phyloP scores from a whole-genome alignment of 257 asterid species.

The Cynanchum wilfordii region DNA sequence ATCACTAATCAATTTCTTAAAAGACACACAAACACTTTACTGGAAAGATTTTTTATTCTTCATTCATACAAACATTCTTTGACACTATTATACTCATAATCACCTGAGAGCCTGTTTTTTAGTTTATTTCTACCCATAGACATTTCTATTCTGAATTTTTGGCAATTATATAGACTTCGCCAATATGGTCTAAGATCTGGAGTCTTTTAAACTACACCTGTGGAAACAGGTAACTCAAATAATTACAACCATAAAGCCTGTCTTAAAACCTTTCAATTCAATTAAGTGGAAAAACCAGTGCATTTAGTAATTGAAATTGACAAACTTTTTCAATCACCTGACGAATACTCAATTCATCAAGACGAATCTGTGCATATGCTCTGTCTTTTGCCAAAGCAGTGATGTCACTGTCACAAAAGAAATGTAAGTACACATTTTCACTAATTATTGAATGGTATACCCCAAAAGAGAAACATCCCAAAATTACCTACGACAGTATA shows the following conservation, averaged over 20 bases:
- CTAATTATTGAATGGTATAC: neutral
- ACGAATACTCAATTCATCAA: conserved; percentile 57
- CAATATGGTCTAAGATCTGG: neutral
- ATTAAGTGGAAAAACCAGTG: neutral
- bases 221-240: neutral
- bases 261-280: conserved; percentile 1
- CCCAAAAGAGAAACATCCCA: neutral
- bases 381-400: conserved; percentile 73
- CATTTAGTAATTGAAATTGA: neutral
- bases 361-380: conserved; percentile 57
- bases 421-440: conserved; percentile 4
- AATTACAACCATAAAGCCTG: neutral
- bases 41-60: no score
- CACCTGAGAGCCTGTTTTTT: no score
- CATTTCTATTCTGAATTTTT: neutral
- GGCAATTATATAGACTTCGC: neutral
- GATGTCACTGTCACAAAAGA: conserved; percentile 48
- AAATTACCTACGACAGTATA: conserved; percentile 60
- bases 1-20: no score
- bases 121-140: neutral
- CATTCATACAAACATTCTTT: no score
- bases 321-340: conserved; percentile 37
- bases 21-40: no score
- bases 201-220: neutral
- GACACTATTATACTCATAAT: no score